Evolutionary conservation across 805 yeast genomes (phyloP).

Genomic region (Lipomyces orientalis): DNA sequence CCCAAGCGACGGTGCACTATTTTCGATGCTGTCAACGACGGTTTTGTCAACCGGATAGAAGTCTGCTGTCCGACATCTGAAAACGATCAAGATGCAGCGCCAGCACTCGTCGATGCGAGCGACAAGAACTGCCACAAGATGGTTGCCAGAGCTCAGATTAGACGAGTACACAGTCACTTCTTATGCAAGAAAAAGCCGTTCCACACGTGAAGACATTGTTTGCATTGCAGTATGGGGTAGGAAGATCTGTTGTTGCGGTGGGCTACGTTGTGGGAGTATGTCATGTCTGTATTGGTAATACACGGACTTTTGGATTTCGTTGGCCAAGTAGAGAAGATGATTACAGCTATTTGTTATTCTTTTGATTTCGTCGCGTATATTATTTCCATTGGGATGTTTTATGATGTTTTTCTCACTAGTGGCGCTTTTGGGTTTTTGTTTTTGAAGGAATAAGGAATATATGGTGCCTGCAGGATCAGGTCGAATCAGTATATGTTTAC

Average conservation of each 20-base stretch:
- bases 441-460: background rate
- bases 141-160: constrained; percentile 22
- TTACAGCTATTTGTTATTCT: constrained; percentile 3
- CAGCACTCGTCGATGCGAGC: constrained; percentile 18
- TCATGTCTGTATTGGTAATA: background rate
- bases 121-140: constrained; percentile 21
- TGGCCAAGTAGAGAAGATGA: background rate
- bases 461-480: constrained; percentile 3
- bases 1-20: constrained; percentile 81
- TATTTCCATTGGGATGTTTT: background rate
- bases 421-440: constrained; percentile 5
- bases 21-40: constrained; percentile 75
- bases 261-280: background rate
- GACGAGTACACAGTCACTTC: constrained; percentile 31
- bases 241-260: background rate
- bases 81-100: constrained; percentile 3
- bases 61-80: constrained; percentile 35
- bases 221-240: background rate
- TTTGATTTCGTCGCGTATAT: background rate
- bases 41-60: constrained; percentile 58
- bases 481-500: constrained; percentile 1
- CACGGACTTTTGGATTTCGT: background rate
- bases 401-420: background rate
- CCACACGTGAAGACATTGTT: background rate
- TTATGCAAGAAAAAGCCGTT: constrained; percentile 21